These are phyloP conservation scores for Phaseolus coccineus DNA, from an alignment of 331 rosid genomes.

Conservation along the genomic window DNA sequence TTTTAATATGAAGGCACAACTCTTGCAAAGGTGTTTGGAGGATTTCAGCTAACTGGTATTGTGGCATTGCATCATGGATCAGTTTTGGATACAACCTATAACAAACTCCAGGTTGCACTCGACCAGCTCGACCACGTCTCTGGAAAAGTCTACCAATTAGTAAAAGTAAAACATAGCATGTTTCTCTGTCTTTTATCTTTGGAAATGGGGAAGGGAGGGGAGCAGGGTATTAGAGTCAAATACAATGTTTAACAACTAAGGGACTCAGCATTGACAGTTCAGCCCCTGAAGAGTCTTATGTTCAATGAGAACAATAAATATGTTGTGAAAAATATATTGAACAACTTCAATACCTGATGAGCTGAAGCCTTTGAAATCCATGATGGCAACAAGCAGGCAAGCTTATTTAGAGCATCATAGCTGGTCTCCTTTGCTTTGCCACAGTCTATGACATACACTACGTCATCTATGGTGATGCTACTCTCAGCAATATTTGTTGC, in stretches of 20 bases:
- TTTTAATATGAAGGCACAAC: conserved; percentile 93
- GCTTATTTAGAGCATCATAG: conserved; percentile 96
- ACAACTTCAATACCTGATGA: conserved; percentile 76
- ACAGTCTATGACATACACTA: conserved; percentile 92
- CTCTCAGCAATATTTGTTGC: conserved; percentile 99
- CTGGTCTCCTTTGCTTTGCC: conserved; percentile 99
- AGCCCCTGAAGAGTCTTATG: conserved; percentile 17
- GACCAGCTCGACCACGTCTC: conserved; percentile 99
- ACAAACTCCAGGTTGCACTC: conserved; percentile 97
- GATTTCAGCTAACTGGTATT: conserved; percentile 93
- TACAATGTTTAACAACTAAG: conserved; percentile 29
- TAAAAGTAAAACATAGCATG: conserved; percentile 16
- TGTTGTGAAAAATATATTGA: conserved; percentile 12
- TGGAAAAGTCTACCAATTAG: conserved; percentile 53
- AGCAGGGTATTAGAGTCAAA: conserved; percentile 22
- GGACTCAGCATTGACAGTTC: conserved; percentile 27
- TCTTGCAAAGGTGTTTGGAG: conserved; percentile 98
- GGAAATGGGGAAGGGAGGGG: not conserved
- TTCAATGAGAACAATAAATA: conserved; percentile 35
- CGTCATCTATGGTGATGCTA: conserved; percentile 97
- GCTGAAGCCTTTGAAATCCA: conserved; percentile 99
- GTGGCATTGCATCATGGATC: conserved; percentile 86
- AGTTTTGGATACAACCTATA: conserved; percentile 88
- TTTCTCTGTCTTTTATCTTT: conserved; percentile 24
- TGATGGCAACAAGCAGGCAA: conserved; percentile 93